phyloP scores from a whole-genome alignment of 257 asterid genomes.

The Fraxinus pennsylvanica region DNA sequence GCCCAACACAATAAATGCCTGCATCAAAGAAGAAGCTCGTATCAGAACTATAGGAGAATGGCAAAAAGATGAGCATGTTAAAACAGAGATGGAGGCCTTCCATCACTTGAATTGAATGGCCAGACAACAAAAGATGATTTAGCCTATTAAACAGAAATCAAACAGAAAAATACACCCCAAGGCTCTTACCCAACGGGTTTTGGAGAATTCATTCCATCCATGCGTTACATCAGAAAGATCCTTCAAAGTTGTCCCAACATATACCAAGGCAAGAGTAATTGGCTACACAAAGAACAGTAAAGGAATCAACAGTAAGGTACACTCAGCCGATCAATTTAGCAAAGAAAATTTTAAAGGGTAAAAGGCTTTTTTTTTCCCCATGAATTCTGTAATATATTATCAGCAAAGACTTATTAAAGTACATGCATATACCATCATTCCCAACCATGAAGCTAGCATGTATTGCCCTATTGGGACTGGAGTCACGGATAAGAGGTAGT shows the following conservation, averaged over 20 bases:
- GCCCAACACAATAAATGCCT: conserved; percentile 77
- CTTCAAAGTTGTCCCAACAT: conserved; percentile 94
- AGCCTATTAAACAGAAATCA: not conserved
- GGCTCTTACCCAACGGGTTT: conserved; percentile 79
- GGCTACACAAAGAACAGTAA: conserved; percentile 58
- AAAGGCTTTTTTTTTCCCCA: not conserved
- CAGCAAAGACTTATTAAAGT: not conserved
- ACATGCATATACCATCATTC: conserved; percentile 78
- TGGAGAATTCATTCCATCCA: conserved; percentile 88
- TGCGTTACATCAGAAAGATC: conserved; percentile 98
- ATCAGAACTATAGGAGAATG: conserved; percentile 27
- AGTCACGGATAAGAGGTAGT: conserved; percentile 93
- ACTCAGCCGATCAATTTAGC: too few relatives aligned
- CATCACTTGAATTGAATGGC: conserved; percentile 8
- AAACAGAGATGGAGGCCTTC: not conserved
- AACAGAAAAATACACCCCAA: conserved; percentile 4
- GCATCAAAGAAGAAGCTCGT: conserved; percentile 37
- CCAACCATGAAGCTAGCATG: conserved; percentile 96
- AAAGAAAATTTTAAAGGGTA: not conserved
- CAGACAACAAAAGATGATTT: not conserved
- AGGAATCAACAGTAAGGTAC: not conserved
- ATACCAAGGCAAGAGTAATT: conserved; percentile 90
- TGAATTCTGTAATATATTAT: not conserved
- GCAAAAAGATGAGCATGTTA: not conserved
- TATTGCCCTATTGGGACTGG: conserved; percentile 83